Evolutionary conservation across 441 rosid species (phyloP).

Genomic region (Adansonia gregorii): DNA sequence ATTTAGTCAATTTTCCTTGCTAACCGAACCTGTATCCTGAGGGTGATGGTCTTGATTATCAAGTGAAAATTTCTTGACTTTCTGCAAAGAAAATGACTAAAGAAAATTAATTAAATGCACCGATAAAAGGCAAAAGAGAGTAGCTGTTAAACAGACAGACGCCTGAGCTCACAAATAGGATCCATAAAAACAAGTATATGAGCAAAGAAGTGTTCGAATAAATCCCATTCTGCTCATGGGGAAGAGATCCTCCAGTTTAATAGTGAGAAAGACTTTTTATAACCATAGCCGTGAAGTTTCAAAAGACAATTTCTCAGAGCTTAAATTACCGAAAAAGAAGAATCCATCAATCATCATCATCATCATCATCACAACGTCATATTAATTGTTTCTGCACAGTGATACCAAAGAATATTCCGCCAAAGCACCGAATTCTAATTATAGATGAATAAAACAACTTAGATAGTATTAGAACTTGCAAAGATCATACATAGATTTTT

Average conservation of each 20-base stretch:
- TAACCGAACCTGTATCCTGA: constrained; percentile 34
- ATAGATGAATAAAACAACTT: not conserved
- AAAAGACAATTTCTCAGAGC: not conserved
- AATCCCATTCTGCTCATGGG: not conserved
- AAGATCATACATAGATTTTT: not conserved
- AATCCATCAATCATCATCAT: not conserved
- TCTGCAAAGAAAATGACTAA: constrained; percentile 37
- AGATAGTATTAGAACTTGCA: not conserved
- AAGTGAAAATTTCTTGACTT: constrained; percentile 67
- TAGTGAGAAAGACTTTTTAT: not conserved
- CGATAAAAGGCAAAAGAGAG: not conserved
- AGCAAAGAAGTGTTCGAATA: not conserved
- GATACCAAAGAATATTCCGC: not conserved
- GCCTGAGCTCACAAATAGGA: not conserved
- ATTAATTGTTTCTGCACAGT: not conserved
- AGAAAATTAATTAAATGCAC: not conserved
- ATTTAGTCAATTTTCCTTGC: constrained; percentile 44
- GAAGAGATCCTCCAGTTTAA: not conserved
- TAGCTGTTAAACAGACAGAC: not conserved
- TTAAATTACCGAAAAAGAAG: not conserved
- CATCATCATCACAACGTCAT: constrained; percentile 5
- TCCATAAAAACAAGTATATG: not conserved
- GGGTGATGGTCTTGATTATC: constrained; percentile 41
- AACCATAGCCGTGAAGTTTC: not conserved
- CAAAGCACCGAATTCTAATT: not conserved